Evolutionary conservation across 78 protist genomes (phyloP).

Genomic region (Dictyostelium brefeldianum): DNA sequence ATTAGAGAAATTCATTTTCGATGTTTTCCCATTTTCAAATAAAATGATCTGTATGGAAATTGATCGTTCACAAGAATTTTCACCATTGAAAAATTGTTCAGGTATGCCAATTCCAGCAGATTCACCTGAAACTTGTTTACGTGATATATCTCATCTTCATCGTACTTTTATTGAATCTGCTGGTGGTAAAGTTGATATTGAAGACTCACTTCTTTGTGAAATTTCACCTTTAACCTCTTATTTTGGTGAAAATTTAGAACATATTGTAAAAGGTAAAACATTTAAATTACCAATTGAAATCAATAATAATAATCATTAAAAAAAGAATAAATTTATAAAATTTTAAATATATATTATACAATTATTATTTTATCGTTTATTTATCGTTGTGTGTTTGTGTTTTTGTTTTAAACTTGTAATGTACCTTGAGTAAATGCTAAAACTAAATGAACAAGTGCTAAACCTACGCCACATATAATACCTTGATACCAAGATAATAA

Average conservation of each 20-base stretch:
- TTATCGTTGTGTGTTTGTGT: background rate
- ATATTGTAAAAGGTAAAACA: background rate
- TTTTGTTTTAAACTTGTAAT: slow-evolving; percentile 26
- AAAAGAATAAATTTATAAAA: background rate
- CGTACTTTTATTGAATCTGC: slow-evolving; percentile 51
- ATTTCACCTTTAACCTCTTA: slow-evolving; percentile 86
- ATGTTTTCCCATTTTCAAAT: slow-evolving; percentile 88
- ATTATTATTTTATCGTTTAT: background rate
- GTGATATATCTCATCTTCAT: slow-evolving; percentile 63
- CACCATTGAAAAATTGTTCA: slow-evolving; percentile 90
- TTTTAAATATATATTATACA: background rate
- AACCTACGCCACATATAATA: slow-evolving; percentile 66
- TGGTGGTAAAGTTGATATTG: slow-evolving; percentile 75
- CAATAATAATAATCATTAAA: slow-evolving; percentile 5
- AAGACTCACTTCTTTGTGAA: slow-evolving; percentile 58
- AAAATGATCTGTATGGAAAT: slow-evolving; percentile 68
- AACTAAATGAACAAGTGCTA: slow-evolving; percentile 25
- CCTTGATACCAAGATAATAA: slow-evolving; percentile 54
- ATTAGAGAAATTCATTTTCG: slow-evolving; percentile 96
- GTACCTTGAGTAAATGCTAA: slow-evolving; percentile 42
- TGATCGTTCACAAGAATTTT: slow-evolving; percentile 86
- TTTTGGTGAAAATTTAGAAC: slow-evolving; percentile 87
- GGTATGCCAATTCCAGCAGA: slow-evolving; percentile 81
- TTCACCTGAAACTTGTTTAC: slow-evolving; percentile 86
- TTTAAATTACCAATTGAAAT: slow-evolving; percentile 47